These are phyloP conservation scores for Diaporthe aspalathi DNA, from an alignment of 2,329 filamentous ascomycete genomes.

Conservation along the genomic window DNA sequence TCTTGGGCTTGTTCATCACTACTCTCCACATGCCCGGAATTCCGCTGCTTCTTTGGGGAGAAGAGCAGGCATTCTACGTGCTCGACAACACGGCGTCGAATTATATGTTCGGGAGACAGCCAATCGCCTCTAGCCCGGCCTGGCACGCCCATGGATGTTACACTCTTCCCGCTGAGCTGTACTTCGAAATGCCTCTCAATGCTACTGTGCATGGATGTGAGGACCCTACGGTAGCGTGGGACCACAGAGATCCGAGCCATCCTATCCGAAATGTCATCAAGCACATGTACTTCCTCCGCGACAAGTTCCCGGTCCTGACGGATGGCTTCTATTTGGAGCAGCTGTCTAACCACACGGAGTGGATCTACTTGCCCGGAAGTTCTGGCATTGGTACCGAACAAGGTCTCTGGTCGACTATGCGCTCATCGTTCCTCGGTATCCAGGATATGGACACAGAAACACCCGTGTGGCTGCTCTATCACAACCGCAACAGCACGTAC, in stretches of 20 bases:
- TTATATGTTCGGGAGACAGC: conserved; percentile 73
- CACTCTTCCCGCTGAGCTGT: conserved; percentile 64
- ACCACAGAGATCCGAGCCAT: conserved; percentile 72
- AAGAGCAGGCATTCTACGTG: conserved; percentile 74
- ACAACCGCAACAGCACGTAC: conserved; percentile 61
- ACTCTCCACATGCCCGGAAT: conserved; percentile 56
- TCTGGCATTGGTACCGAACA: conserved; percentile 64
- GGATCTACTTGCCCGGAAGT: conserved; percentile 64
- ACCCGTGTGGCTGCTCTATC: conserved; percentile 62
- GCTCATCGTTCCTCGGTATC: conserved; percentile 62
- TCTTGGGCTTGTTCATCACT: conserved; percentile 67
- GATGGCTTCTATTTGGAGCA: conserved; percentile 68
- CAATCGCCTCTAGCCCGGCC: conserved; percentile 70
- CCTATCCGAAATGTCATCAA: conserved; percentile 71
- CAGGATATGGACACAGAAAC: conserved; percentile 55
- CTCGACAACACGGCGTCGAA: conserved; percentile 73
- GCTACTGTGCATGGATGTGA: conserved; percentile 65
- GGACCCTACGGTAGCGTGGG: conserved; percentile 65
- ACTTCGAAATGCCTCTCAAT: conserved; percentile 68
- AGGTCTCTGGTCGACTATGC: conserved; percentile 67
- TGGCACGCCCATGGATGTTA: conserved; percentile 76
- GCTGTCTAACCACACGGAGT: conserved; percentile 66
- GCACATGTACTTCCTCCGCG: conserved; percentile 69
- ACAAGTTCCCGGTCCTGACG: conserved; percentile 67
- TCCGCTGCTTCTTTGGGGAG: conserved; percentile 67